Conservation (phyloP, 73 alveolate genomes). For the Symbiodinium pilosum region DNA sequence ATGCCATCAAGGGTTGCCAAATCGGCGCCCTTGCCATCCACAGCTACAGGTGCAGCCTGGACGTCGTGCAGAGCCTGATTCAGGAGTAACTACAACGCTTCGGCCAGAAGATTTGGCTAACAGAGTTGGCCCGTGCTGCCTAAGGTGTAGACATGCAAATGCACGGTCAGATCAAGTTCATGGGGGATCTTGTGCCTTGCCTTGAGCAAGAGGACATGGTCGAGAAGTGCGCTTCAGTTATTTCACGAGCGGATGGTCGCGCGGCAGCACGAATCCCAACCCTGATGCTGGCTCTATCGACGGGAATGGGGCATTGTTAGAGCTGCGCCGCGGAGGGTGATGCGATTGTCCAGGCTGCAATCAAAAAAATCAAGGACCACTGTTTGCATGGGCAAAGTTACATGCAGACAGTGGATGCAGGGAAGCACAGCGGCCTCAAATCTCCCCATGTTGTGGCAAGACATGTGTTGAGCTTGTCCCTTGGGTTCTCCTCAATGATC, state of each 20-base stretch:
- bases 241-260: constrained; percentile 73
- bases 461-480: too few species aligned
- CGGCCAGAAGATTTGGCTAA: constrained; percentile 84
- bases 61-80: constrained; percentile 12
- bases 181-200: constrained; percentile 79
- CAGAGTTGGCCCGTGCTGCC: constrained; percentile 74
- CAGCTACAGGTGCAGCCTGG: constrained; percentile 80
- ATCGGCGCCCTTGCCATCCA: constrained; percentile 68
- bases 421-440: too few species aligned
- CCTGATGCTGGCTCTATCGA: constrained; percentile 60
- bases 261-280: constrained; percentile 79
- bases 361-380: too few species aligned
- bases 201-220: constrained; percentile 49
- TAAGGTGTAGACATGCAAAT: constrained; percentile 32
- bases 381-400: too few species aligned
- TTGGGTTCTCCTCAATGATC: too few species aligned
- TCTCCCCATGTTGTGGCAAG: too few species aligned
- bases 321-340: too few species aligned
- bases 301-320: constrained; percentile 62
- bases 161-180: constrained; percentile 69
- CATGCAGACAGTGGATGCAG: too few species aligned
- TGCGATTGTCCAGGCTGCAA: too few species aligned
- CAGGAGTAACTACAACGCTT: constrained; percentile 23
- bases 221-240: constrained; percentile 71
- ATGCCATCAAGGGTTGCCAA: neutral